Evolutionary conservation across 495 filamentous ascomycete genomes (phyloP).

Genomic region (Penicillium odoratum): DNA sequence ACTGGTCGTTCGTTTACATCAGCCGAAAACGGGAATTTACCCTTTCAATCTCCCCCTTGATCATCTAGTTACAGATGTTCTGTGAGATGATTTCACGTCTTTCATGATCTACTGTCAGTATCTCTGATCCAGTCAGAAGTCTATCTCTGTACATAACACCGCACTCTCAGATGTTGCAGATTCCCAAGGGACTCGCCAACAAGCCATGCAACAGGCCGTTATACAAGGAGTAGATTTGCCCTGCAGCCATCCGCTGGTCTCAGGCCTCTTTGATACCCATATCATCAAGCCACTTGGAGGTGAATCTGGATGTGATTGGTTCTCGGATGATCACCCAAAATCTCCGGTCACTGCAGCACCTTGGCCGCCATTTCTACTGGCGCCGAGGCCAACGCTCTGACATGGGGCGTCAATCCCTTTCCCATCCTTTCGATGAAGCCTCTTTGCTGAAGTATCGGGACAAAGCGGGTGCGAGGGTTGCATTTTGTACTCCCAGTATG

Average conservation of each 20-base stretch:
- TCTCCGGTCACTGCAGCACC: conserved; percentile 28
- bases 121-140: conserved; percentile 25
- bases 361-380: conserved; percentile 4
- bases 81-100: conserved; percentile 1
- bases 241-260: conserved; percentile 43
- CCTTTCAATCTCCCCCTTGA: neutral
- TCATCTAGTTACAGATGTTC: neutral
- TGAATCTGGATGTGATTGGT: conserved; percentile 12
- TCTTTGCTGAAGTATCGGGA: neutral
- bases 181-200: conserved; percentile 22
- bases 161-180: conserved; percentile 8
- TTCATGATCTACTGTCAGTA: neutral
- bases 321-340: conserved; percentile 22
- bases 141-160: conserved; percentile 20
- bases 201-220: conserved; percentile 29
- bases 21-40: neutral
- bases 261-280: conserved; percentile 37
- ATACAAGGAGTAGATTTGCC: conserved; percentile 30
- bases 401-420: neutral
- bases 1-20: neutral
- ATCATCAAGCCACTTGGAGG: conserved; percentile 23
- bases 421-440: neutral
- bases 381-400: neutral
- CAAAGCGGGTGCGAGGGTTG: neutral
- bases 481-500: neutral